Conservation (phyloP, 129 eudicot species). For the Apium graveolens region DNA sequence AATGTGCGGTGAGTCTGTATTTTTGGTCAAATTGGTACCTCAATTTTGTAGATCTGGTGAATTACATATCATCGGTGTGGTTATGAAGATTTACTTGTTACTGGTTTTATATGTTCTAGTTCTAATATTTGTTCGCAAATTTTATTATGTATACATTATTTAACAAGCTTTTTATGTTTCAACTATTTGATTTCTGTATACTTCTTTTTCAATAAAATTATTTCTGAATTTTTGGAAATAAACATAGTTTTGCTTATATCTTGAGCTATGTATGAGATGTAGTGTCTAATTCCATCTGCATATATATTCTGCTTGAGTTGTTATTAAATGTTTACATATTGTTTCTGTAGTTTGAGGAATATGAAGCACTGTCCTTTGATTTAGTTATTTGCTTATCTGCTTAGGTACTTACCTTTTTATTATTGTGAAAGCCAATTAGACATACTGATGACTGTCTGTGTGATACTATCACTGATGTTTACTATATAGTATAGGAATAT, state of each 20-base stretch:
- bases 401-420: background rate
- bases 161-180: background rate
- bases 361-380: background rate
- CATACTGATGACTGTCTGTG: background rate
- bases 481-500: background rate
- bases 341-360: background rate
- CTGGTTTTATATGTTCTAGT: background rate
- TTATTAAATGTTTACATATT: background rate
- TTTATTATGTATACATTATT: background rate
- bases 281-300: background rate
- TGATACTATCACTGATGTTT: background rate
- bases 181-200: background rate
- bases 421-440: background rate
- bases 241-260: background rate
- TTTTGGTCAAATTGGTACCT: background rate
- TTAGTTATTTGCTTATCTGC: background rate
- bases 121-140: background rate
- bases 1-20: background rate
- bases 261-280: background rate
- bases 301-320: background rate
- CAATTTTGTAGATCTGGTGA: constrained; percentile 12
- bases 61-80: no score
- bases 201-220: background rate
- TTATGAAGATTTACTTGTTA: background rate
- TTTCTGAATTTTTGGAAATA: background rate